These are phyloP conservation scores for Ceratobasidium sp. DNA, from an alignment of 1,284 basidiomycete genomes.

Conservation along the genomic window DNA sequence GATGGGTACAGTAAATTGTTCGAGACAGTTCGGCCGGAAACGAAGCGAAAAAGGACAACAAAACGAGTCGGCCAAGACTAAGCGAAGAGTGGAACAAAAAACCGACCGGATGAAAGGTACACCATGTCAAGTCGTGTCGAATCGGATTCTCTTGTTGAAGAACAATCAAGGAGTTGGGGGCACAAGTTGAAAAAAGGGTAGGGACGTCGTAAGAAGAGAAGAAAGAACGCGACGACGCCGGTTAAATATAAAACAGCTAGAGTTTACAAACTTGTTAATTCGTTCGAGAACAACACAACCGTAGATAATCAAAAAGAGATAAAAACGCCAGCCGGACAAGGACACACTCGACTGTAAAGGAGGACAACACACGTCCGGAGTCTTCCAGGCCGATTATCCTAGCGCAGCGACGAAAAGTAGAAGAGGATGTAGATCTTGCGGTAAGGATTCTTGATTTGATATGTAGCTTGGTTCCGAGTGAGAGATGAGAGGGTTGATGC, in stretches of 20 bases:
- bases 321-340: no score
- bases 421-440: no score
- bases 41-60: neutral
- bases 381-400: no score
- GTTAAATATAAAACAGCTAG: slow-evolving; percentile 14
- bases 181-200: neutral
- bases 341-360: no score
- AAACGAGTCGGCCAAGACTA: neutral
- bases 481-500: slow-evolving; percentile 15
- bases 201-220: slow-evolving; percentile 9
- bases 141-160: no score
- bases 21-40: slow-evolving; percentile 1
- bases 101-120: slow-evolving; percentile 21
- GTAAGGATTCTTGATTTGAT: neutral
- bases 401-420: no score
- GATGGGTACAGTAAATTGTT: slow-evolving; percentile 14
- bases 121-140: slow-evolving; percentile 3
- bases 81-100: neutral
- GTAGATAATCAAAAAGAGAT: no score
- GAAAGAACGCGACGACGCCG: slow-evolving; percentile 1
- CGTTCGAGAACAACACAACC: no score
- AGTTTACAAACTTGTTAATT: no score
- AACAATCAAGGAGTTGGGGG: neutral
- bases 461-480: no score
- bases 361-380: no score